Percentiles rank a stretch among this genome's conserved stretches.
phyloP scores from a whole-genome alignment of 1,139 yeast species.

The Debaryomycetaceae sp. region DNA sequence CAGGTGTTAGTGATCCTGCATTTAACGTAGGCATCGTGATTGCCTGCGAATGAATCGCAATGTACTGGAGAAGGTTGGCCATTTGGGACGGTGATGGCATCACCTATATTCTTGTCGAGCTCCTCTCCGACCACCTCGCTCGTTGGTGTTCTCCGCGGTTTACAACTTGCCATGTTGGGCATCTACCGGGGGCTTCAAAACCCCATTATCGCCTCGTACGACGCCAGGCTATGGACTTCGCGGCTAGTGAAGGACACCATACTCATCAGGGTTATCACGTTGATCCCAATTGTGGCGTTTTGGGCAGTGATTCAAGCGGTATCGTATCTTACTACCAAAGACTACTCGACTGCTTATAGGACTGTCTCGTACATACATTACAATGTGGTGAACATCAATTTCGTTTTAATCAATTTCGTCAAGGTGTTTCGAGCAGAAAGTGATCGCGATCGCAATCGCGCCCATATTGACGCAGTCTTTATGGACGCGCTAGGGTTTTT shows the following conservation, averaged over 20 bases:
- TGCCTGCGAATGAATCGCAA: no score
- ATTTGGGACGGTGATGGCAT: slow-evolving; percentile 19
- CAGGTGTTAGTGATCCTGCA: no score
- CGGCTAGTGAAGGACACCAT: slow-evolving; percentile 31
- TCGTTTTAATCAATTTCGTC: slow-evolving; percentile 4
- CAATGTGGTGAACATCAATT: slow-evolving; percentile 4
- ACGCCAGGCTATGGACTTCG: neutral
- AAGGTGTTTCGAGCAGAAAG: slow-evolving; percentile 3
- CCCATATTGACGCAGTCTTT: no score
- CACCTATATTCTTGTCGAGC: slow-evolving; percentile 21
- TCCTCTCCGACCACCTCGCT: slow-evolving; percentile 32
- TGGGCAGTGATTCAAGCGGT: slow-evolving; percentile 7
- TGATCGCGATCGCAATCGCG: no score
- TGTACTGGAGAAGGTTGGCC: no score
- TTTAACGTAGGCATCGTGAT: no score
- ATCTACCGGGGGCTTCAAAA: slow-evolving; percentile 45
- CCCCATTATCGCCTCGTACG: slow-evolving; percentile 16
- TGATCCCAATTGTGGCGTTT: slow-evolving; percentile 25
- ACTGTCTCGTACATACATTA: slow-evolving; percentile 3
- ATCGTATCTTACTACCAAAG: slow-evolving; percentile 1
- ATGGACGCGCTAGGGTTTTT: no score
- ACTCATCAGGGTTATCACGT: slow-evolving; percentile 29
- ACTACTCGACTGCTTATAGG: slow-evolving; percentile 3
- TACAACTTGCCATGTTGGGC: slow-evolving; percentile 49
- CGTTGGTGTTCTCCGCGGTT: slow-evolving; percentile 47